Evolutionary conservation across 2,329 filamentous ascomycete species (phyloP).

Genomic region (Verticillium tricorpus): DNA sequence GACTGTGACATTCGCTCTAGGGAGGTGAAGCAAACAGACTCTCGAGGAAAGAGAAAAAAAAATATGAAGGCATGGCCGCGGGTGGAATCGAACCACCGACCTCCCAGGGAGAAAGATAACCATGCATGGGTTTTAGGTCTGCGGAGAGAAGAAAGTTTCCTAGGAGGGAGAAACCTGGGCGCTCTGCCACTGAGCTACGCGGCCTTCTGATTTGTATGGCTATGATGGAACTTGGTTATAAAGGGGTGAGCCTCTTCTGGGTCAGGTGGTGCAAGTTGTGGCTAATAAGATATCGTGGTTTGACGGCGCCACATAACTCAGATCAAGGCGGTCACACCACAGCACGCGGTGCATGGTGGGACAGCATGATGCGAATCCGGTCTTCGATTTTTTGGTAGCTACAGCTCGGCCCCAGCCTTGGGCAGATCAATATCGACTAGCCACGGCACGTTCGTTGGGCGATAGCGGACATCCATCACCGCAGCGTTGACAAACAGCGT

Average conservation of each 20-base stretch:
- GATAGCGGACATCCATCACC: constrained; percentile 44
- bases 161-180: not conserved
- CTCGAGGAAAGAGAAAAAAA: not conserved
- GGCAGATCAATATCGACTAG: constrained; percentile 4
- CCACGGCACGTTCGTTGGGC: not conserved
- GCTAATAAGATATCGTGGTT: not conserved
- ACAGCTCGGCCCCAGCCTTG: not conserved
- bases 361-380: not conserved
- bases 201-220: not conserved
- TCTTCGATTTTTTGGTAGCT: not conserved
- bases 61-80: not conserved
- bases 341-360: not conserved
- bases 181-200: not conserved
- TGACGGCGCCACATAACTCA: no score
- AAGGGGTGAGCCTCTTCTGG: not conserved
- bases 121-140: not conserved
- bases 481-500: constrained; percentile 54
- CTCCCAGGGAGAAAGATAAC: not conserved
- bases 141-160: not conserved
- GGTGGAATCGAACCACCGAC: not conserved
- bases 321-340: not conserved
- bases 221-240: not conserved
- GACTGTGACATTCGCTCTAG: not conserved
- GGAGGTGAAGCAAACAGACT: not conserved
- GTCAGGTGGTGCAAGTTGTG: not conserved